Percentiles rank a stretch among this genome's conserved stretches.
These are phyloP conservation scores for Populus pruinosa DNA, from an alignment of 345 rosid species.

Conservation along the genomic window DNA sequence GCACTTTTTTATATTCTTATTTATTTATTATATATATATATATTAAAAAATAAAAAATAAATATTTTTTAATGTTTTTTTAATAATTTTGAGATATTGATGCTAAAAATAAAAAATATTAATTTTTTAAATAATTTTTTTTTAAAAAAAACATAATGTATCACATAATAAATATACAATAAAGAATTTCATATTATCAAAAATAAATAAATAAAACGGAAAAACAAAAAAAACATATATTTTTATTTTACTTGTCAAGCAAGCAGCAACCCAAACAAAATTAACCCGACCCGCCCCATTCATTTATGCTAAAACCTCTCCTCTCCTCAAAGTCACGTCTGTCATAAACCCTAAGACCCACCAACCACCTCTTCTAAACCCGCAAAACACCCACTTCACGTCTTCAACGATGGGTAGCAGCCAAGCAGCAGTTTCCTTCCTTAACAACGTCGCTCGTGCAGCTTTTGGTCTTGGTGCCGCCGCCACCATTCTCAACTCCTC, in stretches of 20 bases:
- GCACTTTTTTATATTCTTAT: too few relatives aligned
- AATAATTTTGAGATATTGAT: too few relatives aligned
- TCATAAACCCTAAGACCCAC: constrained; percentile 6
- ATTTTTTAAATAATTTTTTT: too few relatives aligned
- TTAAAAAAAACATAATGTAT: fast-evolving
- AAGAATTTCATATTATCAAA: too few relatives aligned
- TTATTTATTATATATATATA: too few relatives aligned
- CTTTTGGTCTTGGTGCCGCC: constrained; percentile 77
- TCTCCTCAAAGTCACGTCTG: neutral
- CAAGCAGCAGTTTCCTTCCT: constrained; percentile 78
- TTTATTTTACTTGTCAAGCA: neutral
- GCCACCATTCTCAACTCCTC: constrained; percentile 60
- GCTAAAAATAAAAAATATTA: too few relatives aligned
- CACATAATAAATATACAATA: too few relatives aligned
- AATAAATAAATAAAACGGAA: too few relatives aligned
- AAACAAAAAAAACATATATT: too few relatives aligned
- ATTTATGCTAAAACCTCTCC: neutral
- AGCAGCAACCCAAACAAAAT: neutral
- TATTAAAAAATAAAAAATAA: too few relatives aligned
- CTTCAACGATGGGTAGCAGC: constrained; percentile 59
- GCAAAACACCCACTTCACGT: neutral
- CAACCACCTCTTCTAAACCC: neutral
- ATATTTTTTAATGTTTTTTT: too few relatives aligned
- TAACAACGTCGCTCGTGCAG: constrained; percentile 62
- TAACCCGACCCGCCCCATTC: neutral